phyloP scores from a whole-genome alignment of 139 green algal genomes.

The Trebouxia sp. region DNA sequence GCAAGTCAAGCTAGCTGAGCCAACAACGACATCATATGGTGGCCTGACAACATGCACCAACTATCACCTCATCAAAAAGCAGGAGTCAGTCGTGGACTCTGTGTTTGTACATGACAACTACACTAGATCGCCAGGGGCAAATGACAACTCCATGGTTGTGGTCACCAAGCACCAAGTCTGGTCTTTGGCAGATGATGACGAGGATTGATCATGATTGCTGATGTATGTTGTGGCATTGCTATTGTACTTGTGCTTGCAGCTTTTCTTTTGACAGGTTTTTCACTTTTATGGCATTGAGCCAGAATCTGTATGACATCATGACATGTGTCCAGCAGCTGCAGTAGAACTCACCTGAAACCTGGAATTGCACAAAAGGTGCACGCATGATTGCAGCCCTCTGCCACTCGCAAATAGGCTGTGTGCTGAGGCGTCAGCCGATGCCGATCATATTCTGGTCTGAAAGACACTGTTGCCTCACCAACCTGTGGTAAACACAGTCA shows the following conservation, averaged over 20 bases:
- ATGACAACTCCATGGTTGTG: conserved; percentile 54
- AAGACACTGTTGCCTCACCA: conserved; percentile 78
- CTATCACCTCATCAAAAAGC: conserved; percentile 80
- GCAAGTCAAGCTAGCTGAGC: conserved; percentile 57
- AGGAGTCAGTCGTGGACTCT: conserved; percentile 38
- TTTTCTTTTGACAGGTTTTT: neutral
- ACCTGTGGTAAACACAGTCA: conserved; percentile 51
- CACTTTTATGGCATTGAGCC: neutral
- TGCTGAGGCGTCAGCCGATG: conserved; percentile 78
- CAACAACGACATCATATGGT: conserved; percentile 58
- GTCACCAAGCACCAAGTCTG: conserved; percentile 55
- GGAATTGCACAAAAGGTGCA: conserved; percentile 95
- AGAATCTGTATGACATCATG: neutral
- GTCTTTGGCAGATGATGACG: conserved; percentile 40
- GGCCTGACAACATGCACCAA: conserved; percentile 81
- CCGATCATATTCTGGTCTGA: conserved; percentile 76
- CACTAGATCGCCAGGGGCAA: neutral
- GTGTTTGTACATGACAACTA: conserved; percentile 70
- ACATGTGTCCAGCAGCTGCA: neutral
- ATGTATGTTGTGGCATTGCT: neutral
- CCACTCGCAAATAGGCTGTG: conserved; percentile 87
- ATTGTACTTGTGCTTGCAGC: neutral
- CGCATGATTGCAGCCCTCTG: conserved; percentile 89
- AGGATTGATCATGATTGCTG: neutral
- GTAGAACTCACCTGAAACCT: conserved; percentile 53